Percentiles rank a stretch among this genome's conserved stretches.
Evolutionary conservation across 495 filamentous ascomycete species (phyloP).

Genomic region (Corynascus novoguineensis): DNA sequence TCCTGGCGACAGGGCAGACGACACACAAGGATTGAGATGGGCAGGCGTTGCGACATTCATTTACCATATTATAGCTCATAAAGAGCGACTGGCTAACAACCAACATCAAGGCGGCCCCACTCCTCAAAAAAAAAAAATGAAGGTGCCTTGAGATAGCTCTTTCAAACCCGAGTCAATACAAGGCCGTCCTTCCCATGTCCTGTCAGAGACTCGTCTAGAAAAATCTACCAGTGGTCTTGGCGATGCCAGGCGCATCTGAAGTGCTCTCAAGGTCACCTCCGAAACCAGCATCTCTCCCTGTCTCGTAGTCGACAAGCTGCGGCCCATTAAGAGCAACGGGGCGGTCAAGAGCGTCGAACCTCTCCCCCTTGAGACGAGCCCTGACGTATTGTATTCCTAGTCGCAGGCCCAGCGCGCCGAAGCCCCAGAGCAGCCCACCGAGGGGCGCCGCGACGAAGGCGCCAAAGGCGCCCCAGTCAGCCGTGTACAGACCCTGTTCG

Average conservation of each 20-base stretch:
- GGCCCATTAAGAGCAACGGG: constrained; percentile 28
- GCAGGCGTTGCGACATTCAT: too few species aligned
- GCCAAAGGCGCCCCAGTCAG: constrained; percentile 71
- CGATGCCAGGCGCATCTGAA: constrained; percentile 27
- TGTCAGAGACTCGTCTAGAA: constrained; percentile 21
- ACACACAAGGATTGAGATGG: too few species aligned
- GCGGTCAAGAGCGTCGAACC: constrained; percentile 60
- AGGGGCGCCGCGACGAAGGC: constrained; percentile 73
- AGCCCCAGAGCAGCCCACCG: constrained; percentile 64
- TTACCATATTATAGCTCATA: too few species aligned
- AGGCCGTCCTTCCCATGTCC: not conserved
- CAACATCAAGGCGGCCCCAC: too few species aligned
- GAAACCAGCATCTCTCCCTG: constrained; percentile 21
- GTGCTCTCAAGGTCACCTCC: constrained; percentile 24
- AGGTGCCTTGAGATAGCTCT: not conserved
- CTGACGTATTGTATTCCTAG: constrained; percentile 46
- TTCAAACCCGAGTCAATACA: too few species aligned
- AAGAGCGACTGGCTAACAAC: too few species aligned
- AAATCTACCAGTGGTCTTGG: constrained; percentile 49
- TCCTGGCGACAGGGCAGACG: too few species aligned
- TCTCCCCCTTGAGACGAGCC: constrained; percentile 47
- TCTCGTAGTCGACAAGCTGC: constrained; percentile 14
- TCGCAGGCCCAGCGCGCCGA: constrained; percentile 52
- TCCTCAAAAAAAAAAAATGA: too few species aligned
- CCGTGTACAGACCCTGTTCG: constrained; percentile 61